Evolutionary conservation across 1,284 basidiomycete species (phyloP).

Genomic region (Cystobasidium pallidum): DNA sequence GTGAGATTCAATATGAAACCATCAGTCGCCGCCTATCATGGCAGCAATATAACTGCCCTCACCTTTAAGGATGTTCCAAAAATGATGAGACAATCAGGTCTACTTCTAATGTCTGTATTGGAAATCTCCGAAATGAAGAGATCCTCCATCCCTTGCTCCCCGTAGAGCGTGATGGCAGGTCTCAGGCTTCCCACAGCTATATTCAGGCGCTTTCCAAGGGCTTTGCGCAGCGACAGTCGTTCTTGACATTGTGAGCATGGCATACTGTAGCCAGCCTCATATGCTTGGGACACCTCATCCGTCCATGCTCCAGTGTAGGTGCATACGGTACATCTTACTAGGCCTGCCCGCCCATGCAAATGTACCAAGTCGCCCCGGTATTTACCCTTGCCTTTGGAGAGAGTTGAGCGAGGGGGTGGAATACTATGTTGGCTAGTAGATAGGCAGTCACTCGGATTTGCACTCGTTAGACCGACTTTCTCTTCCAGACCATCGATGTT

Average conservation of each 20-base stretch:
- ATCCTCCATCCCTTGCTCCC: slow-evolving; percentile 63
- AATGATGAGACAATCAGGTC: slow-evolving; percentile 88
- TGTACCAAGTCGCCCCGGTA: slow-evolving; percentile 65
- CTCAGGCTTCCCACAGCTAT: slow-evolving; percentile 70
- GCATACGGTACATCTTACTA: slow-evolving; percentile 81
- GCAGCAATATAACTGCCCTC: slow-evolving; percentile 24
- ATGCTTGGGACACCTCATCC: slow-evolving; percentile 29
- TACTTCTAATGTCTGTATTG: slow-evolving; percentile 69
- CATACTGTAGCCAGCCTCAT: slow-evolving; percentile 25
- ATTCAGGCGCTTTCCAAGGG: slow-evolving; percentile 15
- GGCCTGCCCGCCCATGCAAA: slow-evolving; percentile 87
- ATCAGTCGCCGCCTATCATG: neutral
- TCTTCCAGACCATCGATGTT: slow-evolving; percentile 94
- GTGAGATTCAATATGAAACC: too few relatives aligned
- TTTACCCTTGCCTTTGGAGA: slow-evolving; percentile 61
- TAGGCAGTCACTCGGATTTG: slow-evolving; percentile 57
- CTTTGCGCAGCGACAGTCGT: slow-evolving; percentile 2
- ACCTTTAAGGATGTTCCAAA: slow-evolving; percentile 91
- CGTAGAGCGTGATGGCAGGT: slow-evolving; percentile 86
- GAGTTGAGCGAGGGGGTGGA: slow-evolving; percentile 2
- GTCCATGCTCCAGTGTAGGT: slow-evolving; percentile 26
- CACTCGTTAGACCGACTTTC: slow-evolving; percentile 70
- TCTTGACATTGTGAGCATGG: slow-evolving; percentile 33
- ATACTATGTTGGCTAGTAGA: neutral
- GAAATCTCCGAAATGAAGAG: slow-evolving; percentile 73